phyloP scores from a whole-genome alignment of 495 filamentous ascomycete species.

The Penicillium waksmanii region DNA sequence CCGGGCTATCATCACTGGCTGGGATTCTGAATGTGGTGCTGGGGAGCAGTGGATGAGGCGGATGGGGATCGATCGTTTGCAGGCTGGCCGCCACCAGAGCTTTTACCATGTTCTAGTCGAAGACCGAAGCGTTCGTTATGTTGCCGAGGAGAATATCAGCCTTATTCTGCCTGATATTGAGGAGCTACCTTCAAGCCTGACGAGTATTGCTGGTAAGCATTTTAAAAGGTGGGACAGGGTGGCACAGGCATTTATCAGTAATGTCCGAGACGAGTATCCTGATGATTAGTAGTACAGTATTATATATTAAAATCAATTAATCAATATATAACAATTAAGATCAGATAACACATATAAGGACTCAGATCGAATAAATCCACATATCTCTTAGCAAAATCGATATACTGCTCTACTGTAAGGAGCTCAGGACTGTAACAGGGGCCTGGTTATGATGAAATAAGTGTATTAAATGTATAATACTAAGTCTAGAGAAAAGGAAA shows the following conservation, averaged over 20 bases:
- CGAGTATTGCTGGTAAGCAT: constrained; percentile 76
- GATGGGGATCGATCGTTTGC: constrained; percentile 65
- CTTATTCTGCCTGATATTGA: constrained; percentile 54
- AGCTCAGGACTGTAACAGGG: too few species aligned
- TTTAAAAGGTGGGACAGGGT: constrained; percentile 84
- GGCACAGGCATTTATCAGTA: constrained; percentile 77
- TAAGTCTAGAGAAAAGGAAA: too few species aligned
- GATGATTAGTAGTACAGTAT: constrained; percentile 62
- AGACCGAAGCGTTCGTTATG: constrained; percentile 72
- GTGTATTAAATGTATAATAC: too few species aligned
- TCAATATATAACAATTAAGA: too few species aligned
- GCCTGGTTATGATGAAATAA: too few species aligned
- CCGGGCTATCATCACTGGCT: constrained; percentile 80
- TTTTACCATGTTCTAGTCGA: constrained; percentile 83
- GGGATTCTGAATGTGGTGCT: constrained; percentile 67
- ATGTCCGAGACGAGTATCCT: constrained; percentile 82
- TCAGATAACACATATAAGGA: too few species aligned
- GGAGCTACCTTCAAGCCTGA: constrained; percentile 56
- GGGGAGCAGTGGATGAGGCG: constrained; percentile 58
- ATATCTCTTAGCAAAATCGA: too few species aligned
- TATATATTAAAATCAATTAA: too few species aligned
- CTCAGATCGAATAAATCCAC: too few species aligned
- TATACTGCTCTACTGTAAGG: too few species aligned
- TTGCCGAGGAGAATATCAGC: constrained; percentile 87
- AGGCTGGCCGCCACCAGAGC: constrained; percentile 67